These are phyloP conservation scores for Teratosphaeria viscida DNA, from an alignment of 2,329 filamentous ascomycete species.

Conservation along the genomic window DNA sequence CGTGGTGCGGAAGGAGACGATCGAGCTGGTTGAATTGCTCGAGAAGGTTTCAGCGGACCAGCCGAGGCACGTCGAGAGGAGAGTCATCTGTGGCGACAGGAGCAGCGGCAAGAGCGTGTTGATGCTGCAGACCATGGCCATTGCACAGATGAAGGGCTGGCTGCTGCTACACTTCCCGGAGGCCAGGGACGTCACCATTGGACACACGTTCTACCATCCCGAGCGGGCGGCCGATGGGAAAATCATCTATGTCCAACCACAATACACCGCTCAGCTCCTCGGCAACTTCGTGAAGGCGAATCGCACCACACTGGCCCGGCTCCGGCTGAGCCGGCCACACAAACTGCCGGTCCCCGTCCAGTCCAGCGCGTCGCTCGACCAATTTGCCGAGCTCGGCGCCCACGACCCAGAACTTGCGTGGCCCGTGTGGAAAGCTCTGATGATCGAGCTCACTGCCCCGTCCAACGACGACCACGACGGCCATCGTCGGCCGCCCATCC, in stretches of 20 bases:
- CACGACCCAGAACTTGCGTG: constrained; percentile 69
- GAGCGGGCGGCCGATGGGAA: constrained; percentile 44
- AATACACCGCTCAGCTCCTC: constrained; percentile 66
- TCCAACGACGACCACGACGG: constrained; percentile 27
- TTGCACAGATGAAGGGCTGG: constrained; percentile 76
- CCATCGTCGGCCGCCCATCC: constrained; percentile 48
- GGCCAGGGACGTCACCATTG: constrained; percentile 75
- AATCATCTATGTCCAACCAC: constrained; percentile 62
- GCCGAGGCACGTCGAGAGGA: constrained; percentile 45
- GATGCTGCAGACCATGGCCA: constrained; percentile 70
- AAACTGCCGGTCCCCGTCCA: constrained; percentile 51
- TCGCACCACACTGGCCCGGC: constrained; percentile 46
- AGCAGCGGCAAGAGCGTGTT: constrained; percentile 80
- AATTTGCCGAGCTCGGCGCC: constrained; percentile 58
- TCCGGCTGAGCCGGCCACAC: constrained; percentile 43
- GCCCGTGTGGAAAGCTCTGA: constrained; percentile 70
- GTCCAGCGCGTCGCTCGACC: constrained; percentile 50
- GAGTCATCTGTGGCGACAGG: constrained; percentile 62
- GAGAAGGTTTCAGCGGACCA: constrained; percentile 22
- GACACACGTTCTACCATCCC: constrained; percentile 68
- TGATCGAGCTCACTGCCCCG: constrained; percentile 60
- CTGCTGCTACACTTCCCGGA: constrained; percentile 83
- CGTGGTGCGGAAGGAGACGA: constrained; percentile 68
- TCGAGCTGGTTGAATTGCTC: constrained; percentile 50
- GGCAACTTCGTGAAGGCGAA: constrained; percentile 65